These are phyloP conservation scores for Candida pseudoviswanathii DNA, from an alignment of 1,139 yeast genomes.

Conservation along the genomic window DNA sequence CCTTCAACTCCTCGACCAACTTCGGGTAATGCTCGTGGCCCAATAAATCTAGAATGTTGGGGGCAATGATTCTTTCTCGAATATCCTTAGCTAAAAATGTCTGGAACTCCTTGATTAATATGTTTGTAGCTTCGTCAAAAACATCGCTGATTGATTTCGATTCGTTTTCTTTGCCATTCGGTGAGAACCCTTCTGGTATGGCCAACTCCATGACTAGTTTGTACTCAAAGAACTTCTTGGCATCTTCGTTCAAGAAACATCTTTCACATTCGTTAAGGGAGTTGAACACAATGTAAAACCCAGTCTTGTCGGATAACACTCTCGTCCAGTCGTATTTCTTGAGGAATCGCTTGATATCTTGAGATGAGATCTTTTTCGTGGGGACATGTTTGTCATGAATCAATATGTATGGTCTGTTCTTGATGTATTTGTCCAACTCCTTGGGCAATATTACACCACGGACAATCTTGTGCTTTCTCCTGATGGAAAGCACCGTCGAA, in stretches of 20 bases:
- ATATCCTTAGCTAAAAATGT: slow-evolving; percentile 69
- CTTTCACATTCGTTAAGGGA: slow-evolving; percentile 62
- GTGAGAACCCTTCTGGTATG: slow-evolving; percentile 37
- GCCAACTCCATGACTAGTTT: slow-evolving; percentile 59
- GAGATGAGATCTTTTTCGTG: slow-evolving; percentile 49
- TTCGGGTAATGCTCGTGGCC: slow-evolving; percentile 62
- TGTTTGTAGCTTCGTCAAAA: slow-evolving; percentile 59
- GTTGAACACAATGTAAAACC: slow-evolving; percentile 73
- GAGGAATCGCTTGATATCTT: slow-evolving; percentile 55
- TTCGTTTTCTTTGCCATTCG: slow-evolving; percentile 14
- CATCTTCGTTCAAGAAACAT: slow-evolving; percentile 71
- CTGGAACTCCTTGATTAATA: slow-evolving; percentile 65
- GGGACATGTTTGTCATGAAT: slow-evolving; percentile 59
- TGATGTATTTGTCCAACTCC: slow-evolving; percentile 50
- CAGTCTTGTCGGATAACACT: slow-evolving; percentile 61
- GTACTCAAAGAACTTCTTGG: slow-evolving; percentile 51
- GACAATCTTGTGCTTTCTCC: slow-evolving; percentile 33
- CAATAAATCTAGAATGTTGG: slow-evolving; percentile 63
- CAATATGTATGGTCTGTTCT: slow-evolving; percentile 57
- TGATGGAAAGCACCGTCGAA: slow-evolving; percentile 38
- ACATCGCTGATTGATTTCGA: slow-evolving; percentile 25
- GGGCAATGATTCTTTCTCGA: slow-evolving; percentile 73
- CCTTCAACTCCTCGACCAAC: slow-evolving; percentile 46
- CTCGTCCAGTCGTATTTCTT: slow-evolving; percentile 66
- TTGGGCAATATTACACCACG: slow-evolving; percentile 43